Evolutionary conservation across 2,329 filamentous ascomycete species (phyloP), one percentile per base, ranked within the genome.

Genomic region (Moelleriella libera): DNA sequence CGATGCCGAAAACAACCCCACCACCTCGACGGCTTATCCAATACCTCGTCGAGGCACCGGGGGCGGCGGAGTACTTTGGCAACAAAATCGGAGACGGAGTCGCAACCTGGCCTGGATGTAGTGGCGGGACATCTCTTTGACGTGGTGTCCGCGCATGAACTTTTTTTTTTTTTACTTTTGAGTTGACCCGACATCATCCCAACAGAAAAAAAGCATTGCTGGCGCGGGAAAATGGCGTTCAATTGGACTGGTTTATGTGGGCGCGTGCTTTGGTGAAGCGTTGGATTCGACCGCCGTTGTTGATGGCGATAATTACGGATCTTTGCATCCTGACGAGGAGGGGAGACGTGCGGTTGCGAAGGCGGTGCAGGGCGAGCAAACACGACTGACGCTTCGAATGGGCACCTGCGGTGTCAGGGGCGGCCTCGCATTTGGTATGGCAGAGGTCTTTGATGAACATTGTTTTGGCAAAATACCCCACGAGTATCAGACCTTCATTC

Each of bases 71-170:
- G 71, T 71, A 5, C 58, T 76, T 39, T 76, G 73, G 73, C 72
- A 76, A 59, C 73, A 76, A 60, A 74, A 74, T 46, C 63, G 72
- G 48, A 64, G 66, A 47, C 68, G 68, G 51, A 65, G 63, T 51
- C 63, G 72, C 46, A 75, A 69, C 57, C 49, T 71, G 52, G 68
- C 68, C 62, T 71, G 69, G 69, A 63, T 69, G 61, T 71, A 56
- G 64, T 40, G 5, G 34, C 8, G 11, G 5, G 6, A n/a, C 31
- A 37, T 37, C 21, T 37, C 41, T 30, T 14, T 34, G 30, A n/a
- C 10, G 29, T 48, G 29, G 29, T 28, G 32, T 45, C 28, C 21
- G 21, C 44, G 45, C 31, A 47, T 12, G 7, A 6, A 21, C 9
- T 14, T 14, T 12, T 41, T n/a, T 14, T 41, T 11, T 41, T 41